These are phyloP conservation scores for Penium margaritaceum DNA, from an alignment of 139 green algal species.

Conservation along the genomic window DNA sequence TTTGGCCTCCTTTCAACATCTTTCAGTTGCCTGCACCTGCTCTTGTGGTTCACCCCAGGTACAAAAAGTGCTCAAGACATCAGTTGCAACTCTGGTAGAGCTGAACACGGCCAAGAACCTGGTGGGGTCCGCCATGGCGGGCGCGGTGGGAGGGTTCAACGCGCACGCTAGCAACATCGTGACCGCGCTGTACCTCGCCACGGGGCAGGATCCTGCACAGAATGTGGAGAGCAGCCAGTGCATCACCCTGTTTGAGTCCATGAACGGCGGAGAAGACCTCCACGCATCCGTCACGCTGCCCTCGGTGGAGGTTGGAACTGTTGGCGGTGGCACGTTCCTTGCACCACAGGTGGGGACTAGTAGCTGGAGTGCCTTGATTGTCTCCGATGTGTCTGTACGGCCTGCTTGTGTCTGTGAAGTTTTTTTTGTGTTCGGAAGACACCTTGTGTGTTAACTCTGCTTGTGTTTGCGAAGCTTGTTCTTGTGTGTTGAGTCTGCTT, in stretches of 20 bases:
- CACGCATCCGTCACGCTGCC: constrained; percentile 42
- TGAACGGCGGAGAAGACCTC: constrained; percentile 29
- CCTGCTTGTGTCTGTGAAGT: too few relatives aligned
- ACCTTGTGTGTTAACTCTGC: too few relatives aligned
- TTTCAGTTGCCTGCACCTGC: too few relatives aligned
- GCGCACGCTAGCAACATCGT: constrained; percentile 44
- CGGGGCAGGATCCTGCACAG: constrained; percentile 40
- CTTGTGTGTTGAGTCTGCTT: too few relatives aligned
- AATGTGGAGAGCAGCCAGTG: constrained; percentile 42
- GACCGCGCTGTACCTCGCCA: constrained; percentile 40
- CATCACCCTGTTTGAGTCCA: constrained; percentile 41
- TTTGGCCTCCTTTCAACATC: too few relatives aligned
- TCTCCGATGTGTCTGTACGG: too few relatives aligned
- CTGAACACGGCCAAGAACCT: constrained; percentile 47
- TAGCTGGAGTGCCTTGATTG: too few relatives aligned
- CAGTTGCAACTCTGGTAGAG: constrained; percentile 25
- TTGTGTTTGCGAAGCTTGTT: too few relatives aligned
- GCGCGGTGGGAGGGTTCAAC: constrained; percentile 42
- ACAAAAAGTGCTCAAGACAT: constrained; percentile 32
- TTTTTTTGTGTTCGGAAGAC: too few relatives aligned
- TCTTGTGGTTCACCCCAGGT: too few relatives aligned
- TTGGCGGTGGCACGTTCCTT: constrained; percentile 35
- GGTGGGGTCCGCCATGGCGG: constrained; percentile 41
- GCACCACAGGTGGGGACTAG: too few relatives aligned
- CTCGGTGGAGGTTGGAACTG: constrained; percentile 38